These are phyloP conservation scores for Trypanosoma scelopori DNA, from an alignment of 208 protist species.

Conservation along the genomic window DNA sequence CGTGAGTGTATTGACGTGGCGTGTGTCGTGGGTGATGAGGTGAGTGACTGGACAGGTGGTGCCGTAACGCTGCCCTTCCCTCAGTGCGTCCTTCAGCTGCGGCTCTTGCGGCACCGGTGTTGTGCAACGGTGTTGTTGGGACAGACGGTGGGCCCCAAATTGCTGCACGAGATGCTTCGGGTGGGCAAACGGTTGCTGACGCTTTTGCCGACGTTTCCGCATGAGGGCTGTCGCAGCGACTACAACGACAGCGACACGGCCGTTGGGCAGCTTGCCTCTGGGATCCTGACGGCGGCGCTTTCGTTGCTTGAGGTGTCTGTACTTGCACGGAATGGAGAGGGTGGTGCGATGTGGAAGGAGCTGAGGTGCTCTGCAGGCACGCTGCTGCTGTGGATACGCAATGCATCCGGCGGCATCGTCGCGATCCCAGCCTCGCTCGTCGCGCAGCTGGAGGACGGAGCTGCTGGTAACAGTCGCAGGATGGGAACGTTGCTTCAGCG, in stretches of 20 bases:
- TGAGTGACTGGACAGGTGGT: conserved; percentile 6
- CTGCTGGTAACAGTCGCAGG: neutral
- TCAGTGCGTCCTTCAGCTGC: conserved; percentile 4
- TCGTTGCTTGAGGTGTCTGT: conserved; percentile 25
- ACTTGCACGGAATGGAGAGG: neutral
- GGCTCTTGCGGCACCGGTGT: conserved; percentile 20
- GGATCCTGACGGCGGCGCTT: conserved; percentile 20
- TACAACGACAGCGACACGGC: neutral
- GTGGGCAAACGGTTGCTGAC: neutral
- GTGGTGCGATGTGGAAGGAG: neutral
- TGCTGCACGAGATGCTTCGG: conserved; percentile 5
- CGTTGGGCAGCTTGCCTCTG: neutral
- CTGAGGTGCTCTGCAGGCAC: conserved; percentile 2
- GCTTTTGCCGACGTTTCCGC: neutral
- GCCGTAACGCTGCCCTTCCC: conserved; percentile 3
- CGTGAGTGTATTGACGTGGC: conserved; percentile 8
- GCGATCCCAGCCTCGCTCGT: conserved; percentile 8
- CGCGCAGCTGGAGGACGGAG: conserved; percentile 2
- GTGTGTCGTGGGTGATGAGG: neutral
- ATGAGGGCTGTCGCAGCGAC: neutral
- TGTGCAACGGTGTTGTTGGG: conserved; percentile 16
- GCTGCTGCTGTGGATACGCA: conserved; percentile 20
- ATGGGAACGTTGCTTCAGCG: neutral
- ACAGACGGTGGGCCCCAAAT: neutral
- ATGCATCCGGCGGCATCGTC: neutral